phyloP scores from a whole-genome alignment of 2,329 filamentous ascomycete species.

The Hypoxylon sp. region DNA sequence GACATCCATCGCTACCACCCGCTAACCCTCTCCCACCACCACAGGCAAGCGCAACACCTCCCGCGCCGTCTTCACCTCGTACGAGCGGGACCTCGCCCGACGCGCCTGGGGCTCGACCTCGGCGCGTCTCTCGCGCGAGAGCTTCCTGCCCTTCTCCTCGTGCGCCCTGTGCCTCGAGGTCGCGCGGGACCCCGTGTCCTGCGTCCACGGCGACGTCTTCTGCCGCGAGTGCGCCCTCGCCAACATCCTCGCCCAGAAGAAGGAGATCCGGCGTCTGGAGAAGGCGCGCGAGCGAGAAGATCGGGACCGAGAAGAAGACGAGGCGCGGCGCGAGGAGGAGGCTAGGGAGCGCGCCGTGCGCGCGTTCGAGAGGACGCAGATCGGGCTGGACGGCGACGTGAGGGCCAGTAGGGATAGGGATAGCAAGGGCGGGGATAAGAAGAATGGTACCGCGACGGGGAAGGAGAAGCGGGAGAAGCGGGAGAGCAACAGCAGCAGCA shows the following conservation, averaged over 20 bases:
- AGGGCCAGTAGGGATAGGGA: constrained; percentile 47
- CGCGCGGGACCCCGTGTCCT: constrained; percentile 85
- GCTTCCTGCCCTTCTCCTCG: constrained; percentile 89
- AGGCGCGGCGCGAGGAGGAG: constrained; percentile 72
- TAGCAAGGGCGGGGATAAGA: no score
- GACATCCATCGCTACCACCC: constrained; percentile 32
- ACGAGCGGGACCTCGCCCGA: constrained; percentile 87
- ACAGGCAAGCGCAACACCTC: constrained; percentile 88
- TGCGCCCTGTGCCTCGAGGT: constrained; percentile 89
- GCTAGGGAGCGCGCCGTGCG: constrained; percentile 75
- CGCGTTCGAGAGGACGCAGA: constrained; percentile 88
- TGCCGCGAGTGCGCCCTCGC: constrained; percentile 93
- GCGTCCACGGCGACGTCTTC: constrained; percentile 87
- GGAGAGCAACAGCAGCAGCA: constrained; percentile 42
- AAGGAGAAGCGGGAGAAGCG: no score
- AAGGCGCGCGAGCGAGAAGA: constrained; percentile 72
- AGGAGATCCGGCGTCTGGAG: constrained; percentile 87
- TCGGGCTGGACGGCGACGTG: constrained; percentile 72
- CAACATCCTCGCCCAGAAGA: constrained; percentile 90
- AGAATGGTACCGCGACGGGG: no score
- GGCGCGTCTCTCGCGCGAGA: constrained; percentile 88
- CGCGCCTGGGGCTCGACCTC: constrained; percentile 83
- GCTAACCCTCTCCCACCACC: neutral
- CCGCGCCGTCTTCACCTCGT: constrained; percentile 90
- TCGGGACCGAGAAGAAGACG: constrained; percentile 74